Evolutionary conservation across 805 yeast species (phyloP).

Genomic region (Tetrapisispora pingtungensis): DNA sequence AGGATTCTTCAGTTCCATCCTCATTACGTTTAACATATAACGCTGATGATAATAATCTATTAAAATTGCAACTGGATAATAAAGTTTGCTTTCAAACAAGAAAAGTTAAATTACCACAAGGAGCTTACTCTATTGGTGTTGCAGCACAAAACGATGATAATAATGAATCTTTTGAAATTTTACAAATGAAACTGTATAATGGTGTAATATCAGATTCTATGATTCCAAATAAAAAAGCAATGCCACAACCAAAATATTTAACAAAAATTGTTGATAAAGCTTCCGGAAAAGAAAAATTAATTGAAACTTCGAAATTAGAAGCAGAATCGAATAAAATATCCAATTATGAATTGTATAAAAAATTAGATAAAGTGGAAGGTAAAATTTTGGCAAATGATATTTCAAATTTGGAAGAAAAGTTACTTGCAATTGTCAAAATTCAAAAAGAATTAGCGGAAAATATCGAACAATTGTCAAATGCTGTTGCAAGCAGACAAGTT

Average conservation of each 20-base stretch:
- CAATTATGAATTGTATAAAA: constrained; percentile 21
- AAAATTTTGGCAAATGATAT: constrained; percentile 29
- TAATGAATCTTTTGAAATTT: constrained; percentile 55
- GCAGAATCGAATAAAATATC: constrained; percentile 15
- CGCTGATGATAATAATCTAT: constrained; percentile 30
- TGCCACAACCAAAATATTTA: constrained; percentile 37
- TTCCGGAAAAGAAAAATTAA: constrained; percentile 26
- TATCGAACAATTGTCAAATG: constrained; percentile 12
- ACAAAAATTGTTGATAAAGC: constrained; percentile 32
- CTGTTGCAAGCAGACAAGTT: constrained; percentile 4
- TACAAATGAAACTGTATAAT: constrained; percentile 47
- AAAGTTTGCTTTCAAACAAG: constrained; percentile 59
- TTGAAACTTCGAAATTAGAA: constrained; percentile 21
- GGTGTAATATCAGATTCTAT: constrained; percentile 44
- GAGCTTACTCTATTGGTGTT: constrained; percentile 40
- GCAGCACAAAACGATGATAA: constrained; percentile 38
- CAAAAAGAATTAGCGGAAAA: constrained; percentile 19
- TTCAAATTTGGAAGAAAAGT: constrained; percentile 14
- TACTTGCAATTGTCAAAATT: constrained; percentile 16
- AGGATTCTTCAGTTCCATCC: constrained; percentile 61
- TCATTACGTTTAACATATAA: constrained; percentile 58
- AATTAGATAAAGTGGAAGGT: constrained; percentile 27
- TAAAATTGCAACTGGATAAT: constrained; percentile 65
- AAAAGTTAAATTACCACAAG: constrained; percentile 36
- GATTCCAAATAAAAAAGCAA: constrained; percentile 44